These are phyloP conservation scores for Ganoderma leucocontextum DNA, from an alignment of 1,284 basidiomycete species.

Conservation along the genomic window DNA sequence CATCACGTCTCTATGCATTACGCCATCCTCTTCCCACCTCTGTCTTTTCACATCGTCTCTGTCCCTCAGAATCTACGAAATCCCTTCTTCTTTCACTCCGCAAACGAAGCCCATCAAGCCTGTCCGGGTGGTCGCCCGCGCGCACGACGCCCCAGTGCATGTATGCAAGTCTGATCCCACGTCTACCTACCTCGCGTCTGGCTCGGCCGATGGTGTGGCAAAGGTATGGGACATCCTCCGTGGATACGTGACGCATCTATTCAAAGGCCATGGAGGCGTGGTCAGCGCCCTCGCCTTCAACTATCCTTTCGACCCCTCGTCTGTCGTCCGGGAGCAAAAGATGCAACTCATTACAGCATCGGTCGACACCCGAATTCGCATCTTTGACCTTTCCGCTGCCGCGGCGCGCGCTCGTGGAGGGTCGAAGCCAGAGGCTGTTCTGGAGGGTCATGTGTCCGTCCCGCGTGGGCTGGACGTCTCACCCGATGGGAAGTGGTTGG, in stretches of 20 bases:
- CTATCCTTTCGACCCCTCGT: constrained; percentile 66
- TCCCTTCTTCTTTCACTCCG: constrained; percentile 56
- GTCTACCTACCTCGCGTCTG: constrained; percentile 91
- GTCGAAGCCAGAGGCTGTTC: constrained; percentile 76
- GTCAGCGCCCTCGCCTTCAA: constrained; percentile 90
- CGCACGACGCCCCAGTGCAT: constrained; percentile 94
- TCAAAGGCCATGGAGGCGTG: constrained; percentile 96
- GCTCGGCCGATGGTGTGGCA: constrained; percentile 94
- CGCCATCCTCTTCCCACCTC: constrained; percentile 69
- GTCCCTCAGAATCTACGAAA: constrained; percentile 72
- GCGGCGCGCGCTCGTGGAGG: constrained; percentile 61
- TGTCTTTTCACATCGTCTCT: constrained; percentile 75
- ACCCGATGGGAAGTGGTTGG: constrained; percentile 85
- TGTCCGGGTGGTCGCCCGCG: constrained; percentile 78
- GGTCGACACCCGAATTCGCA: constrained; percentile 88
- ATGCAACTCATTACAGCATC: constrained; percentile 92
- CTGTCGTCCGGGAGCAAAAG: constrained; percentile 54
- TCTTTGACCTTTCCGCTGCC: constrained; percentile 84
- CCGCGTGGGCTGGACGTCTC: constrained; percentile 88
- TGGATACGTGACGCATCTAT: constrained; percentile 93
- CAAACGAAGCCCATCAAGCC: constrained; percentile 64
- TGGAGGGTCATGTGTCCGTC: constrained; percentile 93
- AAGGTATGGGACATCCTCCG: constrained; percentile 95
- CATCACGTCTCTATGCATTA: constrained; percentile 70
- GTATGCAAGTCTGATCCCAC: constrained; percentile 88